Conservation (phyloP, 2,329 filamentous ascomycete genomes). For the Aspergillus uvarum region DNA sequence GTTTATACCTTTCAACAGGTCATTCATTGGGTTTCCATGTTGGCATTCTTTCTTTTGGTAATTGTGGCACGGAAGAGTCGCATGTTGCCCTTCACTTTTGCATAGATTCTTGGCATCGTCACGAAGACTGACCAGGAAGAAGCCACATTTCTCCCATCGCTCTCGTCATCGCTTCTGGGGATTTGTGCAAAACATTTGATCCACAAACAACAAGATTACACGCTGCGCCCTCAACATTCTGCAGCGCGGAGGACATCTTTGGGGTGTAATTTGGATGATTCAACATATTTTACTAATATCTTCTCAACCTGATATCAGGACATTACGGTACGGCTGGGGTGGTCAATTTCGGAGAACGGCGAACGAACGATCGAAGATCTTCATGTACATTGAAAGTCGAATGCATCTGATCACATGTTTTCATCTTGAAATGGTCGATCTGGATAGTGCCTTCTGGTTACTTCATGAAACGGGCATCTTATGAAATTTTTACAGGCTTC, state of each 20-base stretch:
- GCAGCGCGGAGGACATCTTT: neutral
- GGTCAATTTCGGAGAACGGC: neutral
- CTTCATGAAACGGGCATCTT: neutral
- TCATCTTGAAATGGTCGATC: neutral
- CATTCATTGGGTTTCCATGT: constrained; percentile 24
- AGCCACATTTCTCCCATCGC: neutral
- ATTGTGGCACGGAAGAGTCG: neutral
- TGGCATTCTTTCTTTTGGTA: constrained; percentile 23
- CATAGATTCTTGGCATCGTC: neutral
- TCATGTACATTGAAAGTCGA: constrained; percentile 2
- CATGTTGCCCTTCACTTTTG: constrained; percentile 17
- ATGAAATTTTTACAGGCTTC: neutral
- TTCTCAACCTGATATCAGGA: constrained; percentile 8
- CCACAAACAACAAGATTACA: neutral
- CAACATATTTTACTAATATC: constrained; percentile 9
- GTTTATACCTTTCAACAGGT: constrained; percentile 45
- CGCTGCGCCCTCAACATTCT: neutral
- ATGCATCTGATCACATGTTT: neutral
- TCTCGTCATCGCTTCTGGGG: neutral
- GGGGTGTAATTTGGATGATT: constrained; percentile 1
- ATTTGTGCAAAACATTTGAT: neutral
- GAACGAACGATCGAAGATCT: neutral
- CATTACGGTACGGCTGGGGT: neutral
- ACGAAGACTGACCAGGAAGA: neutral
- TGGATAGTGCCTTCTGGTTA: neutral